Percentiles rank a stretch among this genome's conserved stretches.
Conservation (phyloP, 2,329 filamentous ascomycete genomes). For the Stenocarpella maydis region DNA sequence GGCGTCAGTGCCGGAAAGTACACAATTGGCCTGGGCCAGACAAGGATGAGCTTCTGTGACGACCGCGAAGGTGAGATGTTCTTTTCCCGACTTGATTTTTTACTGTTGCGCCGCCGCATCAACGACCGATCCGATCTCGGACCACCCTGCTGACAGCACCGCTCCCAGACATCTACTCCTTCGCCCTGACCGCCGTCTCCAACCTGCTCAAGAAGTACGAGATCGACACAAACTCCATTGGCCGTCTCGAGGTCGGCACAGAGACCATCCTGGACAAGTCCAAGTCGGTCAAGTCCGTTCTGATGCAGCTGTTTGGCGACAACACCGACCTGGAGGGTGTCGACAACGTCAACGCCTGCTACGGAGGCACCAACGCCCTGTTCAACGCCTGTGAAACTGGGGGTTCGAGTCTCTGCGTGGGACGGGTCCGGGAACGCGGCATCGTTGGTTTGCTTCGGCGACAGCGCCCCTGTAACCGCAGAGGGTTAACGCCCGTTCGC, state of each 20-base stretch:
- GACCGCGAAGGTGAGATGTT: conserved; percentile 77
- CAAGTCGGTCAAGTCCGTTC: conserved; percentile 87
- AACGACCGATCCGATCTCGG: background rate
- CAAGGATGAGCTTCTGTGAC: conserved; percentile 92
- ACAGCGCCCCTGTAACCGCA: conserved; percentile 87
- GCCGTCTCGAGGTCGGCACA: conserved; percentile 87
- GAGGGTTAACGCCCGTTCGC: conserved; percentile 82
- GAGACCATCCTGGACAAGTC: conserved; percentile 90
- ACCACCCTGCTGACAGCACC: conserved; percentile 18
- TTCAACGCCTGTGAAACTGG: conserved; percentile 89
- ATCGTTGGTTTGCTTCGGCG: conserved; percentile 82
- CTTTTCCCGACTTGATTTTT: background rate
- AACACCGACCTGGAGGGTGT: conserved; percentile 87
- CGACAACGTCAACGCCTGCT: conserved; percentile 86
- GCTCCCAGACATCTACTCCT: conserved; percentile 83
- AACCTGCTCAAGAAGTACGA: conserved; percentile 84
- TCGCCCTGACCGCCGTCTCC: conserved; percentile 79
- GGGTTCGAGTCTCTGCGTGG: conserved; percentile 86
- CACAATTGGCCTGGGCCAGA: conserved; percentile 90
- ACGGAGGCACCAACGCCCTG: conserved; percentile 84
- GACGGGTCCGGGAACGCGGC: conserved; percentile 82
- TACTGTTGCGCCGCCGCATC: too few relatives aligned
- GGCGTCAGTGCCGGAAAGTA: too few relatives aligned
- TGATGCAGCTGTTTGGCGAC: conserved; percentile 86
- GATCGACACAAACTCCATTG: conserved; percentile 79